Evolutionary conservation across 176 grass and related monocot genomes (phyloP).

Genomic region (Tillandsia fasciculata): DNA sequence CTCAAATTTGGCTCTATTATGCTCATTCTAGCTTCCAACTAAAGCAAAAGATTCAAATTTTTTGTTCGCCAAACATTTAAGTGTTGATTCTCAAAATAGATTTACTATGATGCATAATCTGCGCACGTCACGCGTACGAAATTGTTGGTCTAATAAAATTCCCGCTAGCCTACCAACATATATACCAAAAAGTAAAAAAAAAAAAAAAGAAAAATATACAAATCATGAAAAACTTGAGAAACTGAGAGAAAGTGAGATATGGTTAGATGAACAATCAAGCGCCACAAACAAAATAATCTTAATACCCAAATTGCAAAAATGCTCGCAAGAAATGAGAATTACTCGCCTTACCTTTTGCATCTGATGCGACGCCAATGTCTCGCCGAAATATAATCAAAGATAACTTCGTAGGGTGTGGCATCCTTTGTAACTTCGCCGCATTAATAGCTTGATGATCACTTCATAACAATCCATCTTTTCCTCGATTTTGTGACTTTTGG

Average conservation of each 20-base stretch:
- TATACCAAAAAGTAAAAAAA: no score
- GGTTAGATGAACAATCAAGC: background rate
- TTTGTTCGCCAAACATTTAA: no score
- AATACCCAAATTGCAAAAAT: background rate
- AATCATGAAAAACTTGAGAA: background rate
- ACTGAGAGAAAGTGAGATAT: background rate
- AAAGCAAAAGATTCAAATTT: no score
- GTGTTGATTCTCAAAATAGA: no score
- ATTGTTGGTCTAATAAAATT: no score
- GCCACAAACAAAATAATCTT: background rate
- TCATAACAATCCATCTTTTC: background rate
- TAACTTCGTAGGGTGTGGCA: background rate
- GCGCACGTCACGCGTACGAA: no score
- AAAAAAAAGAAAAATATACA: no score
- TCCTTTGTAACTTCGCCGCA: background rate
- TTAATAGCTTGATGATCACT: background rate
- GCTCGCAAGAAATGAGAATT: background rate
- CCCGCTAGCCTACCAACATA: no score
- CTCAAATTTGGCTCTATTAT: no score
- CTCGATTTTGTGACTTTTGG: no score
- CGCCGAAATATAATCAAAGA: background rate
- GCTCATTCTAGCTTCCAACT: no score
- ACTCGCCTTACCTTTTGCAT: background rate
- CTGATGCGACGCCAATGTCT: background rate
- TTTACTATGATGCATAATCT: no score